Evolutionary conservation across 2,329 filamentous ascomycete species (phyloP).

Genomic region (Colletotrichum paranaense): DNA sequence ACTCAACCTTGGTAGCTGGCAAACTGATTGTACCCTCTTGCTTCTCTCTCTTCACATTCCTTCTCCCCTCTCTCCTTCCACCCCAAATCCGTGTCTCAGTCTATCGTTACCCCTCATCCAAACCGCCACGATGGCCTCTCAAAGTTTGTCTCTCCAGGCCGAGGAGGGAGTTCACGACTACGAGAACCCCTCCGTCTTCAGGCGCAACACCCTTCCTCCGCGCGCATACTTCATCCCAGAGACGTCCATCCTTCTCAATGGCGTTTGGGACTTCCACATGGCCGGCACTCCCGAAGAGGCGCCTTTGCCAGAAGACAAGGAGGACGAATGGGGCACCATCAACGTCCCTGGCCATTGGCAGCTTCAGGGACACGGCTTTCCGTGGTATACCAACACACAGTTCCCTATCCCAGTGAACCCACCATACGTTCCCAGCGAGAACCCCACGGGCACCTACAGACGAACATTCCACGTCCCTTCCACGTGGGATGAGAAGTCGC

Average conservation of each 20-base stretch:
- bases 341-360: conserved; percentile 78
- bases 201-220: conserved; percentile 63
- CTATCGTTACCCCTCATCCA: not conserved
- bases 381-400: conserved; percentile 76
- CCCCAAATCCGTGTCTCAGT: not conserved
- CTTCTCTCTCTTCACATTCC: not conserved
- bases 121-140: conserved; percentile 36
- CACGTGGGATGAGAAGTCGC: conserved; percentile 54
- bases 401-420: conserved; percentile 75
- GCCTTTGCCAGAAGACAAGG: conserved; percentile 48
- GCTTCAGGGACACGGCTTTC: conserved; percentile 73
- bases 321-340: conserved; percentile 60
- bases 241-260: conserved; percentile 62
- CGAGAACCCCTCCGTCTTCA: conserved; percentile 61
- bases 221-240: conserved; percentile 65
- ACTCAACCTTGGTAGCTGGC: not conserved
- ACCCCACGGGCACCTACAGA: conserved; percentile 73
- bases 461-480: conserved; percentile 65
- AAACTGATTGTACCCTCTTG: not conserved
- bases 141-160: conserved; percentile 48
- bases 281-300: conserved; percentile 57
- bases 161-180: conserved; percentile 56
- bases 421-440: conserved; percentile 70
- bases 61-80: not conserved
- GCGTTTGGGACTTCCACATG: conserved; percentile 67